Percentiles rank a stretch among this genome's conserved stretches.
Conservation (phyloP, 108 stramenopile species). For the Discostella stelligeroides region DNA sequence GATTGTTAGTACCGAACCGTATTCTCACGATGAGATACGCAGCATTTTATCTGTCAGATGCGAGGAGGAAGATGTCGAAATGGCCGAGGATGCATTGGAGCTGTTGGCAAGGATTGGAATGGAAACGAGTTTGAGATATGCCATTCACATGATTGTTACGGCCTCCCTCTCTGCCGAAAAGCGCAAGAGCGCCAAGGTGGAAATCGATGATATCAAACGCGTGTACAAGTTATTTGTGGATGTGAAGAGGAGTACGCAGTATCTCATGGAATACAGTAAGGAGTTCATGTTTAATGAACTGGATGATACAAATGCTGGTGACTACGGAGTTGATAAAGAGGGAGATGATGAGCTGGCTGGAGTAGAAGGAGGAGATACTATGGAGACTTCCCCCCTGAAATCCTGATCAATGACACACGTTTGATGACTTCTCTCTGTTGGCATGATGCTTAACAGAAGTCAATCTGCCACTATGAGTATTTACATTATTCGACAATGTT, state of each 20-base stretch:
- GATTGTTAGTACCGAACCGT: slow-evolving; percentile 94
- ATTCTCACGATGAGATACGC: slow-evolving; percentile 88
- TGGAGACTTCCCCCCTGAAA: not conserved
- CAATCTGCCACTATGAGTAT: too few relatives aligned
- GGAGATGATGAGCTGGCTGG: not conserved
- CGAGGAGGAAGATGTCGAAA: slow-evolving; percentile 98
- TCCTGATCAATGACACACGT: too few relatives aligned
- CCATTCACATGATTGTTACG: slow-evolving; percentile 98
- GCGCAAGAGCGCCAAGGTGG: slow-evolving; percentile 88
- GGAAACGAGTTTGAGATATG: slow-evolving; percentile 98
- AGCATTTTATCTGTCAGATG: slow-evolving; percentile 84
- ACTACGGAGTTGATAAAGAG: slow-evolving; percentile 1
- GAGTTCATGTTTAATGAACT: slow-evolving; percentile 94
- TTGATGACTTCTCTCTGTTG: too few relatives aligned
- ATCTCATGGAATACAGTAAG: slow-evolving; percentile 98
- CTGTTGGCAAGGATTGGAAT: slow-evolving; percentile 94
- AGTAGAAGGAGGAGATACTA: not conserved
- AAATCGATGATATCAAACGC: slow-evolving; percentile 85
- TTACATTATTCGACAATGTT: too few relatives aligned
- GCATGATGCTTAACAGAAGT: too few relatives aligned
- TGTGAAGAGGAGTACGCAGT: slow-evolving; percentile 97
- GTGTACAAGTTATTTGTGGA: slow-evolving; percentile 96
- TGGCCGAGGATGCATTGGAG: slow-evolving; percentile 94
- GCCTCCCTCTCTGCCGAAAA: slow-evolving; percentile 88
- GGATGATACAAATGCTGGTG: slow-evolving; percentile 17